These are phyloP conservation scores for Saksenaea oblongispora DNA, from an alignment of 371 early-diverging fungal genomes.

Conservation along the genomic window DNA sequence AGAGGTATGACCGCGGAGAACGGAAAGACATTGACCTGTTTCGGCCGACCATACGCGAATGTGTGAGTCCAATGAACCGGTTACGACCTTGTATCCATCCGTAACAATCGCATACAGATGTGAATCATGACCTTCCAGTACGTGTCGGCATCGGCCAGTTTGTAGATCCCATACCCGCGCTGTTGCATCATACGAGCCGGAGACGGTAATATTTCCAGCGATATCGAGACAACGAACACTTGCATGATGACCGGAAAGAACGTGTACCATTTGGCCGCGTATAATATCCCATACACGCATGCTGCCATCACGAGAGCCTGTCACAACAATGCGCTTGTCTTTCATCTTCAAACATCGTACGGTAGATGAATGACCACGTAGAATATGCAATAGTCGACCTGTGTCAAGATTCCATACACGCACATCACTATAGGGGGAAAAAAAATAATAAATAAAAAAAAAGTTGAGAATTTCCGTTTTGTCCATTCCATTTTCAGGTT, in stretches of 20 bases:
- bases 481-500: slow-evolving; percentile 9
- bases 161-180: slow-evolving; percentile 86
- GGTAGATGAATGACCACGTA: slow-evolving; percentile 91
- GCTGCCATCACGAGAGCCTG: slow-evolving; percentile 90
- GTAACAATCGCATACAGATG: slow-evolving; percentile 73
- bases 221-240: slow-evolving; percentile 86
- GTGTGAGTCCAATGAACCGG: slow-evolving; percentile 78
- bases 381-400: slow-evolving; percentile 71
- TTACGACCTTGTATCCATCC: slow-evolving; percentile 67
- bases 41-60: slow-evolving; percentile 74
- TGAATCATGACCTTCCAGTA: slow-evolving; percentile 69
- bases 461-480: slow-evolving; percentile 13
- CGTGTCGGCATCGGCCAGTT: slow-evolving; percentile 71
- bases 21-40: slow-evolving; percentile 60
- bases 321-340: slow-evolving; percentile 70
- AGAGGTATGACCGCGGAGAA: slow-evolving; percentile 79
- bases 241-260: slow-evolving; percentile 76
- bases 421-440: slow-evolving; percentile 65
- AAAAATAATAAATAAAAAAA: slow-evolving; percentile 11
- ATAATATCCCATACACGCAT: slow-evolving; percentile 83
- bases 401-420: slow-evolving; percentile 88
- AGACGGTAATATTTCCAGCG: slow-evolving; percentile 73
- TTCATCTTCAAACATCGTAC: slow-evolving; percentile 87
- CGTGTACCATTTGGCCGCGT: slow-evolving; percentile 60
- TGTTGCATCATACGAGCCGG: slow-evolving; percentile 90